These are phyloP conservation scores for Arachis hypogaea DNA, from an alignment of 306 rosid species.

Conservation along the genomic window DNA sequence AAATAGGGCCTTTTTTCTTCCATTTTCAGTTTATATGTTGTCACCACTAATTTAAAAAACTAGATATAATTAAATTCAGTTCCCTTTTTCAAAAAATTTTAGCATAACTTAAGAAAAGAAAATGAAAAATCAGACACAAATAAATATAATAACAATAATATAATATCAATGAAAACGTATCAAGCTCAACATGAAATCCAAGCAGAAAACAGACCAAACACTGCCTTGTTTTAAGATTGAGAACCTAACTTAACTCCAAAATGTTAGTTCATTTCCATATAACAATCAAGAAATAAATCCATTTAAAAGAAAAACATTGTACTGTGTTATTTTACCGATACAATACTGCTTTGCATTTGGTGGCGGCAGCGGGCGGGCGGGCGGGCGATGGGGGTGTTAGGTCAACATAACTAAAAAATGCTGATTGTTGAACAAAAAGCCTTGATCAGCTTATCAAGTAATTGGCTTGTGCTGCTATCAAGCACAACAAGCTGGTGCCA, in stretches of 20 bases:
- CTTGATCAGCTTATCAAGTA: constrained; percentile 8
- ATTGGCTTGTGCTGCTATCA: background rate
- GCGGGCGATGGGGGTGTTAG: too few species aligned
- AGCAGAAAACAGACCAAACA: background rate
- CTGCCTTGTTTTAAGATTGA: background rate
- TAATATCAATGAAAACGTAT: background rate
- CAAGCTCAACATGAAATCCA: background rate
- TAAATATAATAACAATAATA: too few species aligned
- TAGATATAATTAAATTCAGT: too few species aligned
- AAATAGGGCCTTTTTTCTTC: background rate
- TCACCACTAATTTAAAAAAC: background rate
- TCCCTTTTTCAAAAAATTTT: background rate
- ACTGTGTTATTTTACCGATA: too few species aligned
- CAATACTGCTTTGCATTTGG: too few species aligned
- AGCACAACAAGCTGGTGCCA: background rate
- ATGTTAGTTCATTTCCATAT: too few species aligned
- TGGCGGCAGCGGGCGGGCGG: too few species aligned
- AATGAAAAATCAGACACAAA: background rate
- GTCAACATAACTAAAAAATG: too few species aligned
- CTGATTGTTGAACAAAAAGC: background rate
- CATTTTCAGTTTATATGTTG: background rate
- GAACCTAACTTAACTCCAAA: too few species aligned
- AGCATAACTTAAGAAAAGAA: too few species aligned
- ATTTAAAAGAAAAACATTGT: too few species aligned
- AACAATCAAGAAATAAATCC: too few species aligned